These are phyloP conservation scores for Chlorella vulgaris DNA, from an alignment of 139 green algal genomes.

Conservation along the genomic window DNA sequence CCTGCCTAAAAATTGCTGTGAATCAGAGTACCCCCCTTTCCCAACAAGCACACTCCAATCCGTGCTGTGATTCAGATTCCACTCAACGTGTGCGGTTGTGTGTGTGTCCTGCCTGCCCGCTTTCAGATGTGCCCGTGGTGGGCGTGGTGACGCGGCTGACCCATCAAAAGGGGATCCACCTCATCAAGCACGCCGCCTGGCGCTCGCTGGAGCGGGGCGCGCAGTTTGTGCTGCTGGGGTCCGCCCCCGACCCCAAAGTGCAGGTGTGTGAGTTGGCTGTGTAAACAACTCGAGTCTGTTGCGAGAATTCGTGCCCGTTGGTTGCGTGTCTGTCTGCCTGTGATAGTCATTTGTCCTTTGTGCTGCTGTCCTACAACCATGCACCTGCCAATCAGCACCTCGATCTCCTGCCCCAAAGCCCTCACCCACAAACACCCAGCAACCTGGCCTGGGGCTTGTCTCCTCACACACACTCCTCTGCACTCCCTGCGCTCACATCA, in stretches of 20 bases:
- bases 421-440: not conserved
- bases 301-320: too few species aligned
- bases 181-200: constrained; percentile 97
- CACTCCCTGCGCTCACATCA: not conserved
- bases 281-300: too few species aligned
- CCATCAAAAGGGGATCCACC: constrained; percentile 97
- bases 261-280: constrained; percentile 40
- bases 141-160: constrained; percentile 83
- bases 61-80: too few species aligned
- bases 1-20: too few species aligned
- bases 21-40: too few species aligned
- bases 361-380: not conserved
- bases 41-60: too few species aligned
- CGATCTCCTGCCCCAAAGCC: not conserved
- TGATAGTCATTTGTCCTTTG: not conserved
- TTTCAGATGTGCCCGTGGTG: constrained; percentile 77
- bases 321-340: too few species aligned
- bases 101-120: not conserved
- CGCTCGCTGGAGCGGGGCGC: constrained; percentile 85
- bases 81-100: too few species aligned
- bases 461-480: not conserved
- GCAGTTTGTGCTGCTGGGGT: constrained; percentile 99
- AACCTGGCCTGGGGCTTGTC: too few species aligned
- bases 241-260: constrained; percentile 81
- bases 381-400: not conserved